Conservation (phyloP, 2,329 filamentous ascomycete genomes). For the Microdochium paspali region DNA sequence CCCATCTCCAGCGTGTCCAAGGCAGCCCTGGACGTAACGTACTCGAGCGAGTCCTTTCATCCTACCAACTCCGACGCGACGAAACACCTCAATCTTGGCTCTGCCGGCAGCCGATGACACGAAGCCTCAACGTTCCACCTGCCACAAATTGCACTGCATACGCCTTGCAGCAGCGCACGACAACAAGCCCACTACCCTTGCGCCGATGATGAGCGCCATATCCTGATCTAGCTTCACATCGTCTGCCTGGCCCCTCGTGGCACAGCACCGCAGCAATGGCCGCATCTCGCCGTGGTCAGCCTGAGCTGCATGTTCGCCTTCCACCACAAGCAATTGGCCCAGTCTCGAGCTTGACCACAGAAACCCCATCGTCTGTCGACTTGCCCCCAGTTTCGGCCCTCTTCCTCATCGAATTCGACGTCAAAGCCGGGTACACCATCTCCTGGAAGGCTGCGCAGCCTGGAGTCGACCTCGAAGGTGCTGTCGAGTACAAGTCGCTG, state of each 20-base stretch:
- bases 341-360: conserved; percentile 13
- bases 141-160: too few relatives aligned
- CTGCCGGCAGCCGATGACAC: too few relatives aligned
- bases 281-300: conserved; percentile 21
- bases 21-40: too few relatives aligned
- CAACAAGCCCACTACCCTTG: not conserved
- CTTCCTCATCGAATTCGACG: conserved; percentile 86
- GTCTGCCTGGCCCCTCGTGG: not conserved
- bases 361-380: conserved; percentile 24
- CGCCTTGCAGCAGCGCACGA: too few relatives aligned
- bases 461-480: conserved; percentile 68
- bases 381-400: conserved; percentile 62
- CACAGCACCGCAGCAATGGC: conserved; percentile 13
- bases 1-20: not conserved
- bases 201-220: not conserved
- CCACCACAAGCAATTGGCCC: conserved; percentile 6
- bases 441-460: conserved; percentile 71
- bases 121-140: too few relatives aligned
- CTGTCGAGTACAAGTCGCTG: conserved; percentile 92
- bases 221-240: not conserved
- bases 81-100: too few relatives aligned
- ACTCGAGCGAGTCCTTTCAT: not conserved
- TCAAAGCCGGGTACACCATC: conserved; percentile 85
- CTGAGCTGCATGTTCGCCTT: conserved; percentile 20
- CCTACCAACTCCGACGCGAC: not conserved